phyloP scores from a whole-genome alignment of 78 protist species.

The Capsaspora owczarzaki region DNA sequence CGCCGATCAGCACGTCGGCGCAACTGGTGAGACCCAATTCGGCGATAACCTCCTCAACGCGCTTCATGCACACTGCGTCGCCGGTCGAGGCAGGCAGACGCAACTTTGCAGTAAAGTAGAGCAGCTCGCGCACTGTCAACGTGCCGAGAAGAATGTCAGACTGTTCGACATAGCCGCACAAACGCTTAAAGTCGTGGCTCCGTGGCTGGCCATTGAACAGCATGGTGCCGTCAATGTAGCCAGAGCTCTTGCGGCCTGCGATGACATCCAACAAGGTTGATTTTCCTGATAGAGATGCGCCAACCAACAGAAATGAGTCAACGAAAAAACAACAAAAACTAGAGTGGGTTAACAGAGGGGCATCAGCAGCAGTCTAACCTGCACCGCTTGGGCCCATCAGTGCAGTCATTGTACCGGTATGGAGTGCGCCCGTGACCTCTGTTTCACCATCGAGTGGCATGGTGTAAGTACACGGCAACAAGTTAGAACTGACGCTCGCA shows the following conservation, averaged over 20 bases:
- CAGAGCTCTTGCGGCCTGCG: conserved; percentile 25
- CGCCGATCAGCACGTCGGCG: conserved; percentile 44
- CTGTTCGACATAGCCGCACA: background rate
- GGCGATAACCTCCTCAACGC: conserved; percentile 13
- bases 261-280: conserved; percentile 35
- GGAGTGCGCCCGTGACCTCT: too few species aligned
- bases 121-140: conserved; percentile 11
- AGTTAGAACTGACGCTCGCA: too few species aligned
- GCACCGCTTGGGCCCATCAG: too few species aligned
- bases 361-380: too few species aligned
- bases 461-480: too few species aligned
- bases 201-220: conserved; percentile 14
- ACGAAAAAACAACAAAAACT: too few species aligned
- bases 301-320: too few species aligned
- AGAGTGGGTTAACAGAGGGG: too few species aligned
- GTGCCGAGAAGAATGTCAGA: conserved; percentile 21
- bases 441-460: too few species aligned
- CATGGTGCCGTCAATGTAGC: conserved; percentile 19
- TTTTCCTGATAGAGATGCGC: too few species aligned
- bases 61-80: background rate
- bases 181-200: conserved; percentile 10
- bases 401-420: too few species aligned
- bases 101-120: conserved; percentile 10
- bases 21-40: conserved; percentile 30
- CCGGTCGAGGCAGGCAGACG: conserved; percentile 20